Evolutionary conservation across 371 early-diverging fungal species (phyloP).

Genomic region (Mucor saturninus): DNA sequence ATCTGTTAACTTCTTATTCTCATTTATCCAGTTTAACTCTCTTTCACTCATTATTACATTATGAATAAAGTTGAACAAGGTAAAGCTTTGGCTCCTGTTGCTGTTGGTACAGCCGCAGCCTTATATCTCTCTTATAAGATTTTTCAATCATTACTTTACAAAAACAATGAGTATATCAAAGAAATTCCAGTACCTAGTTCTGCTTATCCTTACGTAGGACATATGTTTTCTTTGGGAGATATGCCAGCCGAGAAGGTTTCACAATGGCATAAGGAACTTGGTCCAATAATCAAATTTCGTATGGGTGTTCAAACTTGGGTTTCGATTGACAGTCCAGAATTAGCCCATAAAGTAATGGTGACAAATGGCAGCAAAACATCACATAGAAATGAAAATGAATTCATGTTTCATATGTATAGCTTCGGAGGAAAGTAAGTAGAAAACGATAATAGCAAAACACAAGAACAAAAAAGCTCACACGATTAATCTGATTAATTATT

Average conservation of each 20-base stretch:
- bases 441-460: too few species aligned
- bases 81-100: too few species aligned
- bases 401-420: conserved; percentile 2
- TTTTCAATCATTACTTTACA: too few species aligned
- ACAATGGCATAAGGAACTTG: conserved; percentile 24
- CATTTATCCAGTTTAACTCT: too few species aligned
- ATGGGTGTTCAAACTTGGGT: conserved; percentile 23
- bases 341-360: conserved; percentile 25
- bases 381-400: conserved; percentile 3
- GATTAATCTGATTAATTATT: too few species aligned
- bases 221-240: conserved; percentile 16
- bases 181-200: conserved; percentile 7
- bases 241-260: conserved; percentile 4
- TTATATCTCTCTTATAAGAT: too few species aligned
- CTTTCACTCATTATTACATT: too few species aligned
- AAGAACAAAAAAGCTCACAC: too few species aligned
- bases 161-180: background rate
- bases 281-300: conserved; percentile 19
- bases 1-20: too few species aligned
- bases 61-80: too few species aligned
- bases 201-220: conserved; percentile 20
- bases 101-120: too few species aligned
- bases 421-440: conserved; percentile 4
- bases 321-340: conserved; percentile 10
- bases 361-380: conserved; percentile 13